These are phyloP conservation scores for Jatropha podagrica DNA, from an alignment of 441 rosid species.

Conservation along the genomic window DNA sequence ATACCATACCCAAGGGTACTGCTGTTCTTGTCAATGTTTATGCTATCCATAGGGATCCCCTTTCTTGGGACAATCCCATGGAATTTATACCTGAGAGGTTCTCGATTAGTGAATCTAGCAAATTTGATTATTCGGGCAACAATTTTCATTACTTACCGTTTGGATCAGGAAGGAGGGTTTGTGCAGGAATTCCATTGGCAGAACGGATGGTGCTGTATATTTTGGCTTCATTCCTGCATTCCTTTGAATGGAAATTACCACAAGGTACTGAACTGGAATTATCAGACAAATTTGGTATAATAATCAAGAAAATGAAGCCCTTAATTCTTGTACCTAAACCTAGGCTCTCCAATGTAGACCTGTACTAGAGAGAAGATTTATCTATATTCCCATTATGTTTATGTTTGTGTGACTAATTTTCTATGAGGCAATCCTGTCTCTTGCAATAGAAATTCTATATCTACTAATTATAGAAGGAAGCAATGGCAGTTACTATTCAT, in stretches of 20 bases:
- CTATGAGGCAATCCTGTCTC: no score
- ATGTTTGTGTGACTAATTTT: no score
- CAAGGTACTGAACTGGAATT: conserved; percentile 32
- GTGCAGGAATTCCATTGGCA: conserved; percentile 55
- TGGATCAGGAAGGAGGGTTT: conserved; percentile 57
- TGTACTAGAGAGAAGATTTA: conserved; percentile 16
- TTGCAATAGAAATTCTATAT: no score
- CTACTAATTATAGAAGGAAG: no score
- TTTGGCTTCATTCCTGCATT: conserved; percentile 51
- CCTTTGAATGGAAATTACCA: conserved; percentile 56
- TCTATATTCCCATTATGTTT: not conserved
- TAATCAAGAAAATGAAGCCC: conserved; percentile 30
- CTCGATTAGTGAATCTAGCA: conserved; percentile 8
- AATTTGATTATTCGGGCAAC: conserved; percentile 36
- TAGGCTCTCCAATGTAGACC: conserved; percentile 25
- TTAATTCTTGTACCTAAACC: conserved; percentile 34
- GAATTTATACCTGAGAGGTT: conserved; percentile 62
- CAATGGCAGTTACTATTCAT: no score
- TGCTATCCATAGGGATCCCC: conserved; percentile 56
- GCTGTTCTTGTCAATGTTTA: conserved; percentile 43
- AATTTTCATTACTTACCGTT: conserved; percentile 51
- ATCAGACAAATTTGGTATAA: conserved; percentile 34
- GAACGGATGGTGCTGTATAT: conserved; percentile 44
- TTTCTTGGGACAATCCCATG: conserved; percentile 44
- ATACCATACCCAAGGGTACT: conserved; percentile 41